Evolutionary conservation across 306 rosid genomes (phyloP), one percentile per base, ranked within the genome.

Genomic region (Vigna mungo): DNA sequence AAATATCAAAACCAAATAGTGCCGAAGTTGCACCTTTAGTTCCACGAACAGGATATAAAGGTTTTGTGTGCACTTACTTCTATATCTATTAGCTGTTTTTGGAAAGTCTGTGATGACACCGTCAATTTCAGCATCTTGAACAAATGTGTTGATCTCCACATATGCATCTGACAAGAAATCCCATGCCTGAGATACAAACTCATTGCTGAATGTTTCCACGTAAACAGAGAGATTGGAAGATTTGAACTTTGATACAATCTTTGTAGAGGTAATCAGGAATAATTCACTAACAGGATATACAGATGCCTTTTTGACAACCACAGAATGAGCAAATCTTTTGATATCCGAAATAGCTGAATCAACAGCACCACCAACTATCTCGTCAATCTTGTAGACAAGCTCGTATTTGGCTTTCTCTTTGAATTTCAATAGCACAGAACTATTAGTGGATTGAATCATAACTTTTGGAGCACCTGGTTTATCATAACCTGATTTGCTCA

Each of bases 81-180:
- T 88, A 91, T 92, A 95, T 88, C 97, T 88, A 44, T 83, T 78
- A 46, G 98, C 87, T 0, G 97, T 95, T 81, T 83, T 84, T 0
- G 98, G 97, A 81, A 89, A 92, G 83, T 72, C 87, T 1, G 99
- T 92, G 86, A 95, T 80, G 63, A 95, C 58, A 48, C 99, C 97
- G 43, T 89, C 86, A 69, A 90, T 49, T 58, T 0, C 17, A 61
- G 25, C 76, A 25, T 74, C 85, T 5, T 0, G n/a, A 72, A 86
- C 83, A 80, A 2, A 92, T 36, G 97, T 68, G 76, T 92, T 89
- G 84, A 95, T 85, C 89, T 95, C 97, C 63, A 90, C 86, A 0
- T 93, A 88, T 70, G 94, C 43, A 86, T 95, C 97, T 11, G 97
- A 86, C 78, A 88, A 77, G 90, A 83, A 95, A 87, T 95, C 99